These are phyloP conservation scores for Globisporangium barbulae DNA, from an alignment of 352 stramenopile species.

Conservation along the genomic window DNA sequence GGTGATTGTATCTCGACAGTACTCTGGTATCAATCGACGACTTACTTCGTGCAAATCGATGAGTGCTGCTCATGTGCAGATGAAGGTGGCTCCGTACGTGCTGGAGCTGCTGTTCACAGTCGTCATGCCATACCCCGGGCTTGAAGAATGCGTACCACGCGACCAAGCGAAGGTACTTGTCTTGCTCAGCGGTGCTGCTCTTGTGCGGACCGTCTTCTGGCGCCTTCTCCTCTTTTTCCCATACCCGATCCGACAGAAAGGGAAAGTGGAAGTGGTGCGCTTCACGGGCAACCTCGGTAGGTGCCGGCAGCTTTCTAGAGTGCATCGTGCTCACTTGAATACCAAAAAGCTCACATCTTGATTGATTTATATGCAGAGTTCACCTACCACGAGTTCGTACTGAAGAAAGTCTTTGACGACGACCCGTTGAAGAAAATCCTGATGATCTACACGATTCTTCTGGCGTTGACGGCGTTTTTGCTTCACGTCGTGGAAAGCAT, in stretches of 20 bases:
- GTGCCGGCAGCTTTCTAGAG: constrained; percentile 1
- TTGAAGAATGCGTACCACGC: constrained; percentile 32
- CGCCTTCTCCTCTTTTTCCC: constrained; percentile 56
- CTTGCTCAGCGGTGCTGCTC: constrained; percentile 35
- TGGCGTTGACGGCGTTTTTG: constrained; percentile 36
- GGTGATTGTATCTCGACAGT: too few species aligned
- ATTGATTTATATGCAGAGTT: constrained; percentile 34
- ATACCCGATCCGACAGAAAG: constrained; percentile 66
- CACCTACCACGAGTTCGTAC: constrained; percentile 60
- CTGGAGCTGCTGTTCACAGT: constrained; percentile 33
- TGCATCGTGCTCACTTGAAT: not conserved
- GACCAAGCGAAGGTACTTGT: constrained; percentile 32
- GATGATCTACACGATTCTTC: constrained; percentile 21
- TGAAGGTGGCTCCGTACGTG: constrained; percentile 15
- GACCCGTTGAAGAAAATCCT: constrained; percentile 41
- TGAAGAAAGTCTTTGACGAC: constrained; percentile 74
- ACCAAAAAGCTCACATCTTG: not conserved
- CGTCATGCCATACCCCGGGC: constrained; percentile 49
- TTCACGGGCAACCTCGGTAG: constrained; percentile 56
- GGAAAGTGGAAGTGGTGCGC: constrained; percentile 54
- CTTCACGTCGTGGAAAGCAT: constrained; percentile 49
- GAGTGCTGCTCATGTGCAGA: constrained; percentile 5
- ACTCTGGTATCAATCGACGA: too few species aligned
- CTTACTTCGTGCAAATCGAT: not conserved
- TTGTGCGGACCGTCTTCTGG: constrained; percentile 49